phyloP scores from a whole-genome alignment of 495 filamentous ascomycete species.

The Annulohypoxylon bovei region DNA sequence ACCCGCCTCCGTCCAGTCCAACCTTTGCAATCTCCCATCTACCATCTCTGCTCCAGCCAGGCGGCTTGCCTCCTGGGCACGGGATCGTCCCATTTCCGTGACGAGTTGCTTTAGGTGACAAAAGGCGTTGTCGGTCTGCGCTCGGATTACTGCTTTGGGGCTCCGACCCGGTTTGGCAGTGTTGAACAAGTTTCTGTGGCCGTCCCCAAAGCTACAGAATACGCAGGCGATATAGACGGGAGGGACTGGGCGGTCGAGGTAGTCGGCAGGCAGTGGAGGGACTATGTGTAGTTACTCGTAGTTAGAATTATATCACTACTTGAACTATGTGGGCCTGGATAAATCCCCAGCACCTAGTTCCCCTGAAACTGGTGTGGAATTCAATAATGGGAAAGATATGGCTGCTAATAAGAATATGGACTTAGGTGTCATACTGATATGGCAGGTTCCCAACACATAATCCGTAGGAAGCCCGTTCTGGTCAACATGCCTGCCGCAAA shows the following conservation, averaged over 20 bases:
- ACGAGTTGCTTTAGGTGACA: not conserved
- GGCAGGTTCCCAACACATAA: not conserved
- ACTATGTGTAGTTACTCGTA: not conserved
- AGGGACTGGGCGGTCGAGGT: not conserved
- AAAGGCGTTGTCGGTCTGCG: not conserved
- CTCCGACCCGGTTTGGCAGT: not conserved
- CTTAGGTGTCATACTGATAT: not conserved
- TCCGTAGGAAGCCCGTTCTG: not conserved
- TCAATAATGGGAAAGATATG: not conserved
- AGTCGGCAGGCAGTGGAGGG: not conserved
- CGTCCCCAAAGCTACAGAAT: not conserved
- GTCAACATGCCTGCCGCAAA: not conserved
- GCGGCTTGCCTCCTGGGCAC: not conserved
- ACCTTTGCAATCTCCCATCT: not conserved
- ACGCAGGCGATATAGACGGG: constrained; percentile 1
- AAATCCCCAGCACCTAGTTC: not conserved
- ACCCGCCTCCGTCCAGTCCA: not conserved
- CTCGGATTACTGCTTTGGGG: not conserved
- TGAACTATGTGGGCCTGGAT: not conserved
- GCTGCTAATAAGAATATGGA: not conserved
- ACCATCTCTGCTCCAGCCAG: too few species aligned
- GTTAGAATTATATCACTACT: not conserved
- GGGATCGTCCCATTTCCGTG: not conserved
- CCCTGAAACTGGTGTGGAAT: not conserved
- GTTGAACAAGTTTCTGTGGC: not conserved